Conservation (phyloP, 2,329 filamentous ascomycete genomes). For the Cordyceps farinosa region DNA sequence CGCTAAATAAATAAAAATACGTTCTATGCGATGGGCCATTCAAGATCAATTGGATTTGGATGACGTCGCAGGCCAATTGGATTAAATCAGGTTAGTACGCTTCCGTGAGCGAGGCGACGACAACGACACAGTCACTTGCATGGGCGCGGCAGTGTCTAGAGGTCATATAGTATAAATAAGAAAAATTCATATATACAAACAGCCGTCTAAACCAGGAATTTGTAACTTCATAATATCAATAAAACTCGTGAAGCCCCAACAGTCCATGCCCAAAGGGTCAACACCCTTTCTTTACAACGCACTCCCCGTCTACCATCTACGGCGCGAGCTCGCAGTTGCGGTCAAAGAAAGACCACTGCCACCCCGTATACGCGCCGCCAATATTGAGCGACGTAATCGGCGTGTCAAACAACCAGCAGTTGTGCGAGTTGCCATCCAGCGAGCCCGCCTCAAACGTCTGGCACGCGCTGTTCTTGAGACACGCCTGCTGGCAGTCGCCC, state of each 20-base stretch:
- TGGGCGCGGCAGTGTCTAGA: no score
- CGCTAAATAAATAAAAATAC: conserved; percentile 1
- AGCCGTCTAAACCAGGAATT: neutral
- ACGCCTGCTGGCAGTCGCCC: conserved; percentile 11
- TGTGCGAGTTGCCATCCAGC: conserved; percentile 10
- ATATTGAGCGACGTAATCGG: conserved; percentile 4
- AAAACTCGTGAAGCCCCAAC: neutral
- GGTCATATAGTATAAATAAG: neutral
- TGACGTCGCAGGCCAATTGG: neutral
- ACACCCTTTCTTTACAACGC: neutral
- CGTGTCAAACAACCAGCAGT: conserved; percentile 16
- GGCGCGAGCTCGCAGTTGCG: conserved; percentile 4
- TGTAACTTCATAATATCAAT: conserved; percentile 1
- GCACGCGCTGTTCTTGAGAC: conserved; percentile 2
- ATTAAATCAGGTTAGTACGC: no score
- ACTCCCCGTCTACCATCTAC: neutral
- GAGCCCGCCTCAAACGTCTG: conserved; percentile 14
- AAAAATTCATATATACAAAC: neutral
- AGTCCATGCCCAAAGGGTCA: neutral
- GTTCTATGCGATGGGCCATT: neutral
- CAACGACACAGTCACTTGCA: neutral
- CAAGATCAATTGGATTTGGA: neutral
- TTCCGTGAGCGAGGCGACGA: neutral
- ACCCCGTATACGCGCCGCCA: neutral
- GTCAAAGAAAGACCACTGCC: conserved; percentile 11